phyloP scores from a whole-genome alignment of 768 basidiomycete genomes.

The Leccinum ochraceum region DNA sequence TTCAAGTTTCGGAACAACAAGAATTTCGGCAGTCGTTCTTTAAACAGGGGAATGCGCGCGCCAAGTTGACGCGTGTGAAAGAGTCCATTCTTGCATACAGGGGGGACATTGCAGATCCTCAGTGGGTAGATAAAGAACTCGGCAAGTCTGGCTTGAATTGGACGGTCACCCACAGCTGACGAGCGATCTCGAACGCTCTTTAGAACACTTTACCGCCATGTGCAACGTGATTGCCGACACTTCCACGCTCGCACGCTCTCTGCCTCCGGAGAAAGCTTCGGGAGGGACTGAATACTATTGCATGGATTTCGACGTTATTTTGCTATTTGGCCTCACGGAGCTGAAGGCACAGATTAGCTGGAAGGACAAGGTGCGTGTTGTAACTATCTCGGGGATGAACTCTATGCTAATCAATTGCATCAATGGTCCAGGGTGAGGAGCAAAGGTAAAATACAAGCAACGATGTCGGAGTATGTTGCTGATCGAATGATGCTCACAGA shows the following conservation, averaged over 20 bases:
- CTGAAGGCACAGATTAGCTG: conserved; percentile 47
- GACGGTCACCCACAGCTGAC: background rate
- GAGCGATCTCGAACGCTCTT: background rate
- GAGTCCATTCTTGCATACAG: conserved; percentile 18
- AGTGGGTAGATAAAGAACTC: conserved; percentile 17
- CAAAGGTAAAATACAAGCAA: conserved; percentile 6
- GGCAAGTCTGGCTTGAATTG: background rate
- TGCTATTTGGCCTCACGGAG: conserved; percentile 46
- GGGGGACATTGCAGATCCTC: conserved; percentile 10
- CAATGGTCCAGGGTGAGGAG: conserved; percentile 16
- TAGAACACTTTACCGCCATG: conserved; percentile 12
- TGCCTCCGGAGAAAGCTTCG: background rate
- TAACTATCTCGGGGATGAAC: background rate
- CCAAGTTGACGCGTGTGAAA: background rate
- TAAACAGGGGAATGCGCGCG: background rate
- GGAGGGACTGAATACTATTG: conserved; percentile 14
- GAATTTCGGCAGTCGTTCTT: conserved; percentile 20
- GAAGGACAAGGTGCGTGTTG: conserved; percentile 30
- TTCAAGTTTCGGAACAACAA: conserved; percentile 21
- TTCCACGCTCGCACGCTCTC: conserved; percentile 1
- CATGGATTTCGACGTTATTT: conserved; percentile 34
- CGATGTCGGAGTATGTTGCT: background rate
- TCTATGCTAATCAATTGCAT: background rate
- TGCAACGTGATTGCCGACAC: conserved; percentile 16
- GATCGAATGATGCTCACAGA: conserved; percentile 2